A percentile compares a stretch with the other conserved stretches of the same genome.
phyloP scores from a whole-genome alignment of 2,329 filamentous ascomycete genomes.

The Aspergillus fructus region DNA sequence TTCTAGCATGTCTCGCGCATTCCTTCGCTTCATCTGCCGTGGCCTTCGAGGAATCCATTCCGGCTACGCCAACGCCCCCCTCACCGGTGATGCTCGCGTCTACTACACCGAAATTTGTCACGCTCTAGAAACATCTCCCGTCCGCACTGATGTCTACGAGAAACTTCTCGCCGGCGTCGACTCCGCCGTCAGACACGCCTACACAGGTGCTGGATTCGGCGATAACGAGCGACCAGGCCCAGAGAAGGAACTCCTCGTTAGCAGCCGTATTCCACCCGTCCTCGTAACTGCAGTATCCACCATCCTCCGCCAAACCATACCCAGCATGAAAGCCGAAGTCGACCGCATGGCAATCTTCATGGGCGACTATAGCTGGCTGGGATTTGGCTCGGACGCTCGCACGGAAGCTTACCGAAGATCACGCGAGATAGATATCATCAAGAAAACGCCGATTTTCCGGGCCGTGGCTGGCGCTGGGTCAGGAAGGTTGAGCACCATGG shows the following conservation, averaged over 20 bases:
- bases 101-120: constrained; percentile 57
- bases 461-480: constrained; percentile 1
- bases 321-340: constrained; percentile 57
- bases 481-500: background rate
- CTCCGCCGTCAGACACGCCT: constrained; percentile 62
- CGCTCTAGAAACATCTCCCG: constrained; percentile 51
- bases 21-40: constrained; percentile 68
- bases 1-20: constrained; percentile 70
- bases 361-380: constrained; percentile 68
- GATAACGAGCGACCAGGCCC: constrained; percentile 47
- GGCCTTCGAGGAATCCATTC: constrained; percentile 59
- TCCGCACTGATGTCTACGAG: constrained; percentile 64
- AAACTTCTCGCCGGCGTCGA: constrained; percentile 65
- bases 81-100: constrained; percentile 38
- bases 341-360: constrained; percentile 71
- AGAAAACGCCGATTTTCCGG: constrained; percentile 44
- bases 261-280: constrained; percentile 51
- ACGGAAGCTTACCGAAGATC: constrained; percentile 61
- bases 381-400: constrained; percentile 59
- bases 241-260: constrained; percentile 56
- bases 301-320: constrained; percentile 53
- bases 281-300: constrained; percentile 50
- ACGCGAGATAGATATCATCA: constrained; percentile 59
- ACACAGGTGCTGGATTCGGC: constrained; percentile 46
- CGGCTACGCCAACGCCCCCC: constrained; percentile 39